A percentile compares a stretch with the other conserved stretches of the same genome.
These are phyloP conservation scores for Dendrobium catenatum DNA, from an alignment of 106 monocot genomes.

Conservation along the genomic window DNA sequence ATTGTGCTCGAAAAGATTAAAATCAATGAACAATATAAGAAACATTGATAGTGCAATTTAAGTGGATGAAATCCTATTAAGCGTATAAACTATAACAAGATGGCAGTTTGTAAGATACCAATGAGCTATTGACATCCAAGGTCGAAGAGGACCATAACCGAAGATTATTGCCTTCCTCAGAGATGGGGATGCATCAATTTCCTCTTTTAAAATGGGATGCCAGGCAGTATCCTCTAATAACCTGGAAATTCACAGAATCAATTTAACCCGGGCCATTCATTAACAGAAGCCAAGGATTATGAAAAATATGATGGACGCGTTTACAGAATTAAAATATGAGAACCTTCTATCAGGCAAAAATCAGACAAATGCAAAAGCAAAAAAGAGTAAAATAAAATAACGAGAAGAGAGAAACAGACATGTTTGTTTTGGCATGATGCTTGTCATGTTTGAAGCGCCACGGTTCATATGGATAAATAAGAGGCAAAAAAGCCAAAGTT, in stretches of 20 bases:
- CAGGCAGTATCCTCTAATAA: constrained; percentile 87
- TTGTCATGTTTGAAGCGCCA: constrained; percentile 96
- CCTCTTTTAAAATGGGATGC: constrained; percentile 74
- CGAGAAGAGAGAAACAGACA: constrained; percentile 41
- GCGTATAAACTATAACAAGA: neutral
- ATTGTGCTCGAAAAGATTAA: constrained; percentile 12
- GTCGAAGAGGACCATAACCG: constrained; percentile 80
- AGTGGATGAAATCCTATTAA: neutral
- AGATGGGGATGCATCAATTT: constrained; percentile 40
- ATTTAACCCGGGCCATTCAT: neutral
- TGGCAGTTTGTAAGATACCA: constrained; percentile 39
- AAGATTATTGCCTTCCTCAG: constrained; percentile 61
- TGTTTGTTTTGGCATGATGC: constrained; percentile 98
- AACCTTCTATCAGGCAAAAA: neutral
- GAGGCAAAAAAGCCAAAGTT: constrained; percentile 88
- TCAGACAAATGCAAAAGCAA: neutral
- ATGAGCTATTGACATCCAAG: constrained; percentile 96
- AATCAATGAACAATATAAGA: constrained; percentile 9
- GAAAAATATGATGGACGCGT: neutral
- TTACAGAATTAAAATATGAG: neutral
- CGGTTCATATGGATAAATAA: constrained; percentile 98
- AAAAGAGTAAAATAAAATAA: neutral
- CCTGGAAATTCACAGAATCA: constrained; percentile 27
- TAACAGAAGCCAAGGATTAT: neutral
- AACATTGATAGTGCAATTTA: neutral